phyloP scores from a whole-genome alignment of 306 rosid genomes.

The Begonia masoniana region DNA sequence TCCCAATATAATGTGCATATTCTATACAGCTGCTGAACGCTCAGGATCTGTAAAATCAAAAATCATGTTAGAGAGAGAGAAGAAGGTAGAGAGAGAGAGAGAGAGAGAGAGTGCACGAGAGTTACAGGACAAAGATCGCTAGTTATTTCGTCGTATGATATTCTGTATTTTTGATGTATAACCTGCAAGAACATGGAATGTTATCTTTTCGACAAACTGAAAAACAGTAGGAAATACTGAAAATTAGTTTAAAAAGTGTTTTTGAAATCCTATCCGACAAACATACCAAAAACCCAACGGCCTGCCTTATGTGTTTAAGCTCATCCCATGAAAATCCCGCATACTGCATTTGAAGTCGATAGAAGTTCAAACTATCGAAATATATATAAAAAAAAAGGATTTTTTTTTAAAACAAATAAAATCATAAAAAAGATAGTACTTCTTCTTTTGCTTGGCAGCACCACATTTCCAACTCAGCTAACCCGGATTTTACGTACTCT shows the following conservation, averaged over 20 bases:
- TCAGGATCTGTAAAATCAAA: neutral
- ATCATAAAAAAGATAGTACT: conserved; percentile 19
- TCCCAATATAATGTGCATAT: neutral
- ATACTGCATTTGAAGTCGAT: conserved; percentile 40
- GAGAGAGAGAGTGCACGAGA: neutral
- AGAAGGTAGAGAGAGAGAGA: neutral
- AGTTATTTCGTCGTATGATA: conserved; percentile 4
- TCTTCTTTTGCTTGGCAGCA: conserved; percentile 96
- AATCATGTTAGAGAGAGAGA: neutral
- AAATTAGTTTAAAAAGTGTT: no score
- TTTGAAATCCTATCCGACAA: no score
- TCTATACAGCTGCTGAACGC: neutral
- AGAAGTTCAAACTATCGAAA: neutral
- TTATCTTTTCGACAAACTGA: no score
- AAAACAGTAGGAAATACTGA: no score
- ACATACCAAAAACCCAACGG: conserved; percentile 96
- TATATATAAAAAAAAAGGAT: neutral
- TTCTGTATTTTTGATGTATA: neutral
- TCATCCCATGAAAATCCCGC: conserved; percentile 99
- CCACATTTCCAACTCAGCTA: conserved; percentile 98
- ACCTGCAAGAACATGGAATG: neutral
- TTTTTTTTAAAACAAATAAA: no score
- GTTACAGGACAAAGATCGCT: neutral
- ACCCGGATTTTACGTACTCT: conserved; percentile 94
- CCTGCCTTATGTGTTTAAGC: conserved; percentile 96